phyloP scores from a whole-genome alignment of 805 yeast genomes.

The Candida chilensis region DNA sequence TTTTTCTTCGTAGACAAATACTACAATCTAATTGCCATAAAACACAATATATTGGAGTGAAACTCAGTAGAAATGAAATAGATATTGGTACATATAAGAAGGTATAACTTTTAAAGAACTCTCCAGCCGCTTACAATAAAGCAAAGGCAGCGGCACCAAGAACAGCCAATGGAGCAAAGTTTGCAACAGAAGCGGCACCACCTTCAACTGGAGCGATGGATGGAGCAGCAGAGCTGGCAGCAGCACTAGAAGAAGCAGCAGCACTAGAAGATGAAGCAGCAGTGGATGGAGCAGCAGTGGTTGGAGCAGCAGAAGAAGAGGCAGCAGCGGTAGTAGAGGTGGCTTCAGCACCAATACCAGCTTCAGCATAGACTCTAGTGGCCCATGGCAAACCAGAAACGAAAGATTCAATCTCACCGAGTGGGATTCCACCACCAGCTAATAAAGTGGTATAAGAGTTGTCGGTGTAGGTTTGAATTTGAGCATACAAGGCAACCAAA shows the following conservation, averaged over 20 bases:
- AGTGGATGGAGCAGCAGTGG: constrained; percentile 5
- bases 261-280: constrained; percentile 8
- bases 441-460: constrained; percentile 35
- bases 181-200: constrained; percentile 7
- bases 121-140: constrained; percentile 5
- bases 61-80: neutral
- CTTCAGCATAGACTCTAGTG: constrained; percentile 4
- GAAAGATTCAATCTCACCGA: constrained; percentile 1
- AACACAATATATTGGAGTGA: neutral
- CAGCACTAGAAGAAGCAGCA: constrained; percentile 6
- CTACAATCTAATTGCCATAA: neutral
- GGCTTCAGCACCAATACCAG: constrained; percentile 3
- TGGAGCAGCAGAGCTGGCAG: constrained; percentile 6
- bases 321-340: constrained; percentile 6
- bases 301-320: constrained; percentile 6
- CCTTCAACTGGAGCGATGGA: constrained; percentile 4
- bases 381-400: constrained; percentile 3
- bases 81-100: neutral
- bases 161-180: constrained; percentile 7
- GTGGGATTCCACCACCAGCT: constrained; percentile 2
- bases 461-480: constrained; percentile 29
- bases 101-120: neutral
- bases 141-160: constrained; percentile 1
- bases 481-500: constrained; percentile 18
- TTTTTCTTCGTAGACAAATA: neutral